These are phyloP conservation scores for Lipomyces orientalis DNA, from an alignment of 805 yeast species.

Conservation along the genomic window DNA sequence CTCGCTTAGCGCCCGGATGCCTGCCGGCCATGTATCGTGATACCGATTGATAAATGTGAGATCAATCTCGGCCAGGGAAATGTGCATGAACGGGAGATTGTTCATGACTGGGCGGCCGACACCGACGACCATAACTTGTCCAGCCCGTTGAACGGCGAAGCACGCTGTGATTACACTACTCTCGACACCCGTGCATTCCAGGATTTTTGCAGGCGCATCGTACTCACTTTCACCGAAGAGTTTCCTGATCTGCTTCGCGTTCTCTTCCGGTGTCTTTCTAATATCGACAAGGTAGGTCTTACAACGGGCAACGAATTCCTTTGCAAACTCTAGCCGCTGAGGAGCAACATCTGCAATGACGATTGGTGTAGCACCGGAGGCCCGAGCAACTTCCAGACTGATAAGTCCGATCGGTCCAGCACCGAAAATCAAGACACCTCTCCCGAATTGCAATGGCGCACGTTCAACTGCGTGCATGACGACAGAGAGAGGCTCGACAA, in stretches of 20 bases:
- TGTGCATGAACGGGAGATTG: too few relatives aligned
- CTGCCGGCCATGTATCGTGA: too few relatives aligned
- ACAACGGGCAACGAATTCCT: slow-evolving; percentile 30
- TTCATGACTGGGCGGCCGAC: too few relatives aligned
- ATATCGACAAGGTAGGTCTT: slow-evolving; percentile 16
- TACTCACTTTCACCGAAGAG: slow-evolving; percentile 18
- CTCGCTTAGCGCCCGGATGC: too few relatives aligned
- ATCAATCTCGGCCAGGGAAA: too few relatives aligned
- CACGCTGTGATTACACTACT: too few relatives aligned
- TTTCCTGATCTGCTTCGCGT: slow-evolving; percentile 15
- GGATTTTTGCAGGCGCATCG: slow-evolving; percentile 12
- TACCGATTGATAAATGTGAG: too few relatives aligned
- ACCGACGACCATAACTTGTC: too few relatives aligned
- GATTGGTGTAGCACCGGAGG: slow-evolving; percentile 72
- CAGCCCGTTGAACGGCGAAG: too few relatives aligned
- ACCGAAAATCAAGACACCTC: slow-evolving; percentile 55
- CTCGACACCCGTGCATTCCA: too few relatives aligned
- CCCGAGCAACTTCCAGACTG: slow-evolving; percentile 68
- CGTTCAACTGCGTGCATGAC: slow-evolving; percentile 61
- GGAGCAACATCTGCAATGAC: slow-evolving; percentile 65
- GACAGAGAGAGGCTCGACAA: too few relatives aligned
- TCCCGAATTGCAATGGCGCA: slow-evolving; percentile 50
- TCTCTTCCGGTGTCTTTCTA: slow-evolving; percentile 1
- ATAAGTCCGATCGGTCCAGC: slow-evolving; percentile 62
- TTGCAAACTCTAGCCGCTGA: slow-evolving; percentile 43